Evolutionary conservation across 208 protist species (phyloP).

Genomic region (Crithidia mellificae): DNA sequence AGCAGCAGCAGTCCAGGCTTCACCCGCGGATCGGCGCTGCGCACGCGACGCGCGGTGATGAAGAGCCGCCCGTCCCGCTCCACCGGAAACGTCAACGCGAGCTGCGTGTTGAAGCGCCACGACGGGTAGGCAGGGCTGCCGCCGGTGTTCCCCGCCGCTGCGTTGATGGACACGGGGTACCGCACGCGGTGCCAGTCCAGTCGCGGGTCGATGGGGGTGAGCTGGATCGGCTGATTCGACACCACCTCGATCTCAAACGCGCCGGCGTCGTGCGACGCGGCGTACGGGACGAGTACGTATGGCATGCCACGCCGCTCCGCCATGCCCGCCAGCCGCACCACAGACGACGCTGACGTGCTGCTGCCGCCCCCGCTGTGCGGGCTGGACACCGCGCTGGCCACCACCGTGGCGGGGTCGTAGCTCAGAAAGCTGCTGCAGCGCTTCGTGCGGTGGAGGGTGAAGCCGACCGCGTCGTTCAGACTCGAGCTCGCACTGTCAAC

Average conservation of each 20-base stretch:
- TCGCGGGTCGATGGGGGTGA: constrained; percentile 57
- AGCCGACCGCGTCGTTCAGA: constrained; percentile 45
- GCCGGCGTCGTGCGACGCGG: constrained; percentile 17
- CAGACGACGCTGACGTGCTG: constrained; percentile 18
- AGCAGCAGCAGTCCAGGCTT: constrained; percentile 77
- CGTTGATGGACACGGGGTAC: constrained; percentile 40
- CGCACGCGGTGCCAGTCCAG: constrained; percentile 72
- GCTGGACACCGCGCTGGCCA: constrained; percentile 33
- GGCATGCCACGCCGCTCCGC: constrained; percentile 77
- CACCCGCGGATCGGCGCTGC: constrained; percentile 41
- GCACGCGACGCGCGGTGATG: constrained; percentile 51
- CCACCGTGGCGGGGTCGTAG: constrained; percentile 62
- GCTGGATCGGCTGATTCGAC: constrained; percentile 58
- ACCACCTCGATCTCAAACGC: constrained; percentile 64
- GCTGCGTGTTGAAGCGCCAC: constrained; percentile 89
- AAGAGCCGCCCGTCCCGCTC: constrained; percentile 71
- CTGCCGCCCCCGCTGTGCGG: no score
- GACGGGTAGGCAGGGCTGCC: constrained; percentile 71
- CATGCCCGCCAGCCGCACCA: constrained; percentile 66
- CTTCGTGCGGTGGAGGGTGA: constrained; percentile 71
- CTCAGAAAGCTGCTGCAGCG: constrained; percentile 67
- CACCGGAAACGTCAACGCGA: constrained; percentile 68
- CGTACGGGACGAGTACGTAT: constrained; percentile 85
- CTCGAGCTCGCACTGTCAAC: no score
- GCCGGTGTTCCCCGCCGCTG: constrained; percentile 62